Evolutionary conservation across 2,329 filamentous ascomycete genomes (phyloP).

Genomic region (Neoascochyta sp.): DNA sequence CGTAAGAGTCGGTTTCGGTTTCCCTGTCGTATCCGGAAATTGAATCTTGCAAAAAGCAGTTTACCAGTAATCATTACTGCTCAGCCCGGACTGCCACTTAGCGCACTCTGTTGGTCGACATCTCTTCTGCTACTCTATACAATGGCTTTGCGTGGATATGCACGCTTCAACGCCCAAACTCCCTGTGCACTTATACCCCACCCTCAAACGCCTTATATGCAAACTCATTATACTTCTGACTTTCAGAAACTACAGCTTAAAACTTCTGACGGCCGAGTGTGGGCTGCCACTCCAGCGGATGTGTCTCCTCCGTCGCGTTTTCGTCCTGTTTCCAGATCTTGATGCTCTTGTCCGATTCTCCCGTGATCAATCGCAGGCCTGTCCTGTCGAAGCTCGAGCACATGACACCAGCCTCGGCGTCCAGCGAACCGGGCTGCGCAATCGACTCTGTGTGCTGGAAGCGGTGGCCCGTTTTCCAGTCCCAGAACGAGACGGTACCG

Average conservation of each 20-base stretch:
- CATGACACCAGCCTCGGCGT: conserved; percentile 94
- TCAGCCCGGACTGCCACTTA: too few relatives aligned
- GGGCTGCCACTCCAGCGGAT: conserved; percentile 90
- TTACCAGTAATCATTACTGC: too few relatives aligned
- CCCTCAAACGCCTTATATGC: too few relatives aligned
- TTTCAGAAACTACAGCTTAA: conserved; percentile 5
- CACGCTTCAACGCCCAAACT: conserved; percentile 11
- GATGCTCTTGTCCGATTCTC: conserved; percentile 87
- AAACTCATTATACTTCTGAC: background rate
- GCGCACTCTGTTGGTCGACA: too few relatives aligned
- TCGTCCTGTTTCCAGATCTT: conserved; percentile 98
- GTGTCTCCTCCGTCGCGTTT: conserved; percentile 81
- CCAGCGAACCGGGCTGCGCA: conserved; percentile 88
- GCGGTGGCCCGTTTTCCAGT: conserved; percentile 93
- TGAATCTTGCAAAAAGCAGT: too few relatives aligned
- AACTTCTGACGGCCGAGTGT: conserved; percentile 72
- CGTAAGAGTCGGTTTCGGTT: too few relatives aligned
- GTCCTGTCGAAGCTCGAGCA: conserved; percentile 88
- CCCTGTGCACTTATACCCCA: too few relatives aligned
- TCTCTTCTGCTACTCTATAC: too few relatives aligned
- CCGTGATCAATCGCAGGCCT: conserved; percentile 83
- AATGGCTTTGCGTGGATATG: too few relatives aligned
- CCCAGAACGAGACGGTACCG: conserved; percentile 95
- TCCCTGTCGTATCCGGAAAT: too few relatives aligned
- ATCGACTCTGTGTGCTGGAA: conserved; percentile 89